Evolutionary conservation across 1,139 yeast species (phyloP).

Genomic region (Magnusiomyces tetraspermus): DNA sequence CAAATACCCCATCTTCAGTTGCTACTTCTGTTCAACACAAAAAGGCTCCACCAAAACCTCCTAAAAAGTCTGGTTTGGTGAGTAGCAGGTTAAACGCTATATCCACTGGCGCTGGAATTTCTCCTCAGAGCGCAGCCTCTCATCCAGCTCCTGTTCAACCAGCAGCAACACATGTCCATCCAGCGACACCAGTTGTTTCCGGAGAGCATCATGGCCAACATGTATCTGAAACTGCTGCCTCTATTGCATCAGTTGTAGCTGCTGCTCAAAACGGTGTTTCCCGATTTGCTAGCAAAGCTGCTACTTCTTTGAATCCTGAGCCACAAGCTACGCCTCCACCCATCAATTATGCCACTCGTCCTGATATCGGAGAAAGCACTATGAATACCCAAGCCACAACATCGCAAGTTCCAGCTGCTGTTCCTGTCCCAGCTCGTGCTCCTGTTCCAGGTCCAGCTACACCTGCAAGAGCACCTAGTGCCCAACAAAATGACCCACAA

Average conservation of each 20-base stretch:
- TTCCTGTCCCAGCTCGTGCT: constrained; percentile 7
- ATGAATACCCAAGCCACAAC: background rate
- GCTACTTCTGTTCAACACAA: constrained; percentile 20
- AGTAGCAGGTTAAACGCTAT: background rate
- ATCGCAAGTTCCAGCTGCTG: constrained; percentile 4
- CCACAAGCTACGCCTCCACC: background rate
- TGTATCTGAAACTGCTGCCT: background rate
- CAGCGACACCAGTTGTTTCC: constrained; percentile 7
- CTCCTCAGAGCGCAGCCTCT: background rate
- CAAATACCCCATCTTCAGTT: constrained; percentile 8
- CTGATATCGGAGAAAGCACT: background rate
- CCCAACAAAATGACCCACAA: constrained; percentile 5
- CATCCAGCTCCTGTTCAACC: constrained; percentile 16
- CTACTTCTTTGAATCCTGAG: background rate
- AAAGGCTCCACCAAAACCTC: constrained; percentile 28
- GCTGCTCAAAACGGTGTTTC: background rate
- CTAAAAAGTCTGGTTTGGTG: constrained; percentile 16
- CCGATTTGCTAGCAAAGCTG: background rate
- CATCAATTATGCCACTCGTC: background rate
- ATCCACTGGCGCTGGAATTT: background rate
- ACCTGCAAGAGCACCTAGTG: background rate
- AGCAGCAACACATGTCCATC: no score
- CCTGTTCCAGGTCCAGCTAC: constrained; percentile 13
- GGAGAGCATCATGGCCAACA: background rate
- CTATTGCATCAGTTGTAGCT: background rate